These are phyloP conservation scores for Blastocystis sp. DNA, from an alignment of 352 stramenopile genomes.

Conservation along the genomic window DNA sequence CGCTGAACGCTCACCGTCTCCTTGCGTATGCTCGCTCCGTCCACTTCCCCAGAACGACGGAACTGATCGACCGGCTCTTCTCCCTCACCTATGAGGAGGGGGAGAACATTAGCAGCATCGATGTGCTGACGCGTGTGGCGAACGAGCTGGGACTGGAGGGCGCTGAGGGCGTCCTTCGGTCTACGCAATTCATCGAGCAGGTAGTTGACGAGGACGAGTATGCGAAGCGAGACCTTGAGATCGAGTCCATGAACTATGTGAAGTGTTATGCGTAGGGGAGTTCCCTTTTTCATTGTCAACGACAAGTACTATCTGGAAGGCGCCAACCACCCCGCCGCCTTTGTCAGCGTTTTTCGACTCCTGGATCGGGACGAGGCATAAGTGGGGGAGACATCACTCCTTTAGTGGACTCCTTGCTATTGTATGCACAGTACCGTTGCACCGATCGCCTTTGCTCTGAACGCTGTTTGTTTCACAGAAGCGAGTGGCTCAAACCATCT, in stretches of 20 bases:
- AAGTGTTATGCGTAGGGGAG: not conserved
- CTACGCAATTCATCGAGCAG: not conserved
- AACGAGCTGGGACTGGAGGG: conserved; percentile 26
- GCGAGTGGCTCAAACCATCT: too few species aligned
- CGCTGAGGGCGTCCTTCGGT: conserved; percentile 8
- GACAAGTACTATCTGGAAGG: conserved; percentile 45
- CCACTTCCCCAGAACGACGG: not conserved
- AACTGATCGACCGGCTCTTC: not conserved
- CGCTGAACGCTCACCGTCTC: conserved; percentile 27
- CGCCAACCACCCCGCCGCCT: conserved; percentile 35
- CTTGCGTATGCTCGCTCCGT: conserved; percentile 16
- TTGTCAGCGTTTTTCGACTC: conserved; percentile 52
- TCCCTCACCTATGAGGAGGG: conserved; percentile 9
- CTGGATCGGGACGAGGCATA: not conserved
- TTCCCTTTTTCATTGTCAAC: conserved; percentile 33
- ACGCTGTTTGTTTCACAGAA: too few species aligned
- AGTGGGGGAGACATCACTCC: not conserved
- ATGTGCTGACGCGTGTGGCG: not conserved
- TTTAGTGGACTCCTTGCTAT: too few species aligned
- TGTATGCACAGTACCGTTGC: too few species aligned
- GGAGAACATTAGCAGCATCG: conserved; percentile 43
- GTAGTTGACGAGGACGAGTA: conserved; percentile 53
- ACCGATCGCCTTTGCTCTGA: too few species aligned
- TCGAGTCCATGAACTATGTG: not conserved
- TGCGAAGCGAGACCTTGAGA: conserved; percentile 36